These are phyloP conservation scores for Cryptococcus floricola DNA, from an alignment of 1,284 basidiomycete species.

Conservation along the genomic window DNA sequence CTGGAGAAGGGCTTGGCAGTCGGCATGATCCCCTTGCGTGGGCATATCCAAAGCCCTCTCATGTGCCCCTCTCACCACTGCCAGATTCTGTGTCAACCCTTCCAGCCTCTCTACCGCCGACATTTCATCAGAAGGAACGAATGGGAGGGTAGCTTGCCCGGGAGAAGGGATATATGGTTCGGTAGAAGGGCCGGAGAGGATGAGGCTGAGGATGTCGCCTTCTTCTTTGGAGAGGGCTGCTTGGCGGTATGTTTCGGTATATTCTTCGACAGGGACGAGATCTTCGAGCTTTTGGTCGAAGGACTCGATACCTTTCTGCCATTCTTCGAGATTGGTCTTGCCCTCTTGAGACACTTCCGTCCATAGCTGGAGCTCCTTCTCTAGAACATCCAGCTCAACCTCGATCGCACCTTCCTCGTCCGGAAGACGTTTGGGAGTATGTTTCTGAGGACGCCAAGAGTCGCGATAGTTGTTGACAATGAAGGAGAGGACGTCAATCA, in stretches of 20 bases:
- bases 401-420: too few relatives aligned
- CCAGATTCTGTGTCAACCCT: background rate
- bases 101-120: background rate
- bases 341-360: background rate
- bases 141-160: background rate
- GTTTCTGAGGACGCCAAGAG: too few relatives aligned
- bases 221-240: slow-evolving; percentile 32
- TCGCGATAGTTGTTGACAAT: background rate
- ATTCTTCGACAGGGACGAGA: slow-evolving; percentile 19
- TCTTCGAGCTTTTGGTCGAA: slow-evolving; percentile 29
- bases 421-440: too few relatives aligned
- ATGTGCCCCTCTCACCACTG: background rate
- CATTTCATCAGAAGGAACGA: background rate
- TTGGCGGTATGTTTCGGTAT: slow-evolving; percentile 39
- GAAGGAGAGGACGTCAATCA: background rate
- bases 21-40: slow-evolving; percentile 30
- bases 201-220: slow-evolving; percentile 23
- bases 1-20: slow-evolving; percentile 53
- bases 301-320: slow-evolving; percentile 8
- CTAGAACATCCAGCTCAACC: background rate
- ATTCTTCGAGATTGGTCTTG: background rate
- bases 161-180: slow-evolving; percentile 6
- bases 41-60: slow-evolving; percentile 34
- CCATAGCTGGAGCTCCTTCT: background rate
- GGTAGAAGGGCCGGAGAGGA: background rate